Base-by-base conservation (phyloP, 2,329 filamentous ascomycete genomes). In the Aureobasidium sp. region DNA sequence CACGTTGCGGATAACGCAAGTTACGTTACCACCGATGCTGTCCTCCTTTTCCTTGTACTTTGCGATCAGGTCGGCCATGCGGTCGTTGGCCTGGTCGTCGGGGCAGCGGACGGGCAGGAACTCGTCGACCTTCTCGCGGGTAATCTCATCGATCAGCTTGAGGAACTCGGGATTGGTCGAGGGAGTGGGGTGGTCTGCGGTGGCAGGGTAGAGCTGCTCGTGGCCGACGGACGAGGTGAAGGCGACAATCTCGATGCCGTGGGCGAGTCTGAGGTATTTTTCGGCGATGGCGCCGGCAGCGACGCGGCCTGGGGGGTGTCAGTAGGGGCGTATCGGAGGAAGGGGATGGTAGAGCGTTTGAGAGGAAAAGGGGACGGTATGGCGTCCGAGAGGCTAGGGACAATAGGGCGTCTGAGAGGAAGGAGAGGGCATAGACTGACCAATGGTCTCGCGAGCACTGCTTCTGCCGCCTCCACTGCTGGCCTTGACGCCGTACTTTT, bases 401-500 rank as follows among this genome's bases (percentile, higher is more conserved):
- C n/a, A n/a, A n/a, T n/a, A n/a, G 22, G 22, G 3, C 22, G 2
- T 22, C 7, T 4, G 17, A 20, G n/a, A 1, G 5, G 8, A 15
- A 4, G 8, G 2, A 14, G 20, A 25, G 3, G 20, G 15, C 4
- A 6, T 36, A 17, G 17, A 51, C 70, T 61, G 72, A 84, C 88
- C 91, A 72, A 97, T 96, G 12, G 93, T 97, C 82, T 97, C 93
- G 67, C 93, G 82, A n/a, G 94, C 94, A 73, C 88, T 92, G 73
- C 88, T 92, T 65, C 94, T 84, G 60, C 94, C 93, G 68, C 94
- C 93, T 63, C 94, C 93, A 65, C 87, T 91, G 73, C 86, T 90
- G 41, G 94, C 91, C 80, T 95, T 95, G 68, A 95, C 87, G 62
- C 93, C 93, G 75, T 99, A 99, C 79, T 97, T 97, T 76, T 96